Percentiles rank a stretch among this genome's conserved stretches.
Evolutionary conservation across 148 eudicot species (phyloP).

Genomic region (Silene conica): DNA sequence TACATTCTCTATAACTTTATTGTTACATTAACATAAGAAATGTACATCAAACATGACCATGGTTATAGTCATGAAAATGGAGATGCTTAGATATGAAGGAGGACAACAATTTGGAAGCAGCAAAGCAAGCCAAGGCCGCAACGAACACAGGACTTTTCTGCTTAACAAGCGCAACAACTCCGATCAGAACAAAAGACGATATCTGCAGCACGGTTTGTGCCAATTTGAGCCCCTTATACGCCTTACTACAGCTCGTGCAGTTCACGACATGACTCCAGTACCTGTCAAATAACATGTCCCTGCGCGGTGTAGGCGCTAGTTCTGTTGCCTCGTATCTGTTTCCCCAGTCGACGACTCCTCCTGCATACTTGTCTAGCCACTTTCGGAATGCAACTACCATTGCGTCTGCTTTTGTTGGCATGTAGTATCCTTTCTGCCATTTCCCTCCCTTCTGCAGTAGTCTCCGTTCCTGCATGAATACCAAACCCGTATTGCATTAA

Average conservation of each 20-base stretch:
- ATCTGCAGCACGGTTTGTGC: conserved; percentile 47
- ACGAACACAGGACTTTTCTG: conserved; percentile 40
- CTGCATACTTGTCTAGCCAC: conserved; percentile 69
- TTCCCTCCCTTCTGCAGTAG: conserved; percentile 51
- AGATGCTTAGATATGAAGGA: conserved; percentile 65
- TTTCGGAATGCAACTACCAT: conserved; percentile 60
- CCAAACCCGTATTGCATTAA: too few species aligned
- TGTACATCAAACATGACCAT: conserved; percentile 28
- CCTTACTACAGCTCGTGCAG: conserved; percentile 63
- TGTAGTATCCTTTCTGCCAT: conserved; percentile 77
- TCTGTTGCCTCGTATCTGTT: conserved; percentile 36
- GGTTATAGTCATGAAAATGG: conserved; percentile 78
- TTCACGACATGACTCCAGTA: conserved; percentile 70
- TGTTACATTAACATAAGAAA: not conserved
- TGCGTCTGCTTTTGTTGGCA: conserved; percentile 80
- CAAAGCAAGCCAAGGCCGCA: conserved; percentile 49
- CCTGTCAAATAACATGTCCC: conserved; percentile 79
- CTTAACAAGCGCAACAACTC: conserved; percentile 45
- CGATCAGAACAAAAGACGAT: conserved; percentile 43
- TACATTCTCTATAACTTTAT: not conserved
- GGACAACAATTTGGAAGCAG: conserved; percentile 68
- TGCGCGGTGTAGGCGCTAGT: conserved; percentile 72
- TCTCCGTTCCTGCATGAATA: conserved; percentile 50
- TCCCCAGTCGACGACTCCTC: conserved; percentile 66
- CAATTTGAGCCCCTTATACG: conserved; percentile 51